Evolutionary conservation across 768 basidiomycete genomes (phyloP).

Genomic region (Mycena haematopus): DNA sequence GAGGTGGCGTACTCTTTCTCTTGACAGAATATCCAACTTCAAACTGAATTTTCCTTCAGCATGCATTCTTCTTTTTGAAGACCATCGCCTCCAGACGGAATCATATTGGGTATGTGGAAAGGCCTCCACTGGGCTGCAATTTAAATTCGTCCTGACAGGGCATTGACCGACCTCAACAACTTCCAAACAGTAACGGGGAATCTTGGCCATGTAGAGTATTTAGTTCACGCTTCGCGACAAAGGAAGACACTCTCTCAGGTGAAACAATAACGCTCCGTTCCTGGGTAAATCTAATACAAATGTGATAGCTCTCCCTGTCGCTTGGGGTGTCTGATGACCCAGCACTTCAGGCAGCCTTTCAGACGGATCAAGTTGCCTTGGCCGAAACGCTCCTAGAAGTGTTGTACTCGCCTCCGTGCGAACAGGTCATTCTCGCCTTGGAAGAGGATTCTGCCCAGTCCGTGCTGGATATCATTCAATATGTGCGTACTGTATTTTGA

Average conservation of each 20-base stretch:
- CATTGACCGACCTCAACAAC: not conserved
- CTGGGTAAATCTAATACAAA: too few species aligned
- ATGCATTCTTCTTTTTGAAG: not conserved
- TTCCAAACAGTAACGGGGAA: constrained; percentile 1
- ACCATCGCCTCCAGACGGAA: not conserved
- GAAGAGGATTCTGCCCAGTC: constrained; percentile 19
- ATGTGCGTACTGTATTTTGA: constrained; percentile 12
- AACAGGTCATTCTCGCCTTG: constrained; percentile 6
- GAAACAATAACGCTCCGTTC: not conserved
- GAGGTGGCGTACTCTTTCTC: not conserved
- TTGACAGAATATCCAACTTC: not conserved
- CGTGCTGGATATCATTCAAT: constrained; percentile 21
- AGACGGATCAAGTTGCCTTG: constrained; percentile 10
- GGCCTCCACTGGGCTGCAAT: too few species aligned
- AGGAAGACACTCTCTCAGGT: constrained; percentile 7
- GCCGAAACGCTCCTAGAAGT: not conserved
- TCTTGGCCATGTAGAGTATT: not conserved
- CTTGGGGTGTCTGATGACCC: constrained; percentile 5
- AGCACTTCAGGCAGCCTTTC: constrained; percentile 6
- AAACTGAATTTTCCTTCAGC: not conserved
- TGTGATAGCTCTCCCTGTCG: constrained; percentile 1
- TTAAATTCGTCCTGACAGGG: not conserved
- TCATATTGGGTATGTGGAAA: not conserved
- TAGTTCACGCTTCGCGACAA: constrained; percentile 3
- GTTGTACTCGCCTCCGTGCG: constrained; percentile 5